Evolutionary conservation across 2,329 filamentous ascomycete genomes (phyloP).

Genomic region (Mycocentrospora acerina): DNA sequence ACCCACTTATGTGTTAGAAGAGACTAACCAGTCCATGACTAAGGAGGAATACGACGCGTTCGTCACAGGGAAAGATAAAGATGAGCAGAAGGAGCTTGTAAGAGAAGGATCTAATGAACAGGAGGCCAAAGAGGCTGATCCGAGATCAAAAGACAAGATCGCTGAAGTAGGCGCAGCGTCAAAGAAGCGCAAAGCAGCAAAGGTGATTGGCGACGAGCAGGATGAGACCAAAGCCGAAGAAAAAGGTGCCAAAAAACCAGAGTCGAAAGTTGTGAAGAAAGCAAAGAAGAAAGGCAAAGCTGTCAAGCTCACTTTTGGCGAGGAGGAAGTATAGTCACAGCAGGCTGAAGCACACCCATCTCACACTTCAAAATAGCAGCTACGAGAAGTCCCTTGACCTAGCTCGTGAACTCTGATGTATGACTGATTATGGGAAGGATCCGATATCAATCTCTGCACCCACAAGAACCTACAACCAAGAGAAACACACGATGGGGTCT

Average conservation of each 20-base stretch:
- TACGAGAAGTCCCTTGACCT: too few relatives aligned
- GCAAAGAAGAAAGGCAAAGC: conserved; percentile 40
- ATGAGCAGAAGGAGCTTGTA: conserved; percentile 8
- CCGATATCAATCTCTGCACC: too few relatives aligned
- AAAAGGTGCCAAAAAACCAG: conserved; percentile 8
- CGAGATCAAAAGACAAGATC: conserved; percentile 32
- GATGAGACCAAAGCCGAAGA: conserved; percentile 16
- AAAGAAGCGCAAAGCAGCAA: conserved; percentile 43
- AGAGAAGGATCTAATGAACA: conserved; percentile 7
- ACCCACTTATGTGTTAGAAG: conserved; percentile 73
- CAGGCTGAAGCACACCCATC: too few relatives aligned
- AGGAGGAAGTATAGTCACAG: conserved; percentile 33
- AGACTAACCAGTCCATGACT: conserved; percentile 63
- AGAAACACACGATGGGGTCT: too few relatives aligned
- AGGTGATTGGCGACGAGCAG: conserved; percentile 35
- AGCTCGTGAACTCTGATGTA: too few relatives aligned
- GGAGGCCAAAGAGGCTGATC: conserved; percentile 4
- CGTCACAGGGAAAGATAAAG: conserved; percentile 31
- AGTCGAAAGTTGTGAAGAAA: conserved; percentile 29
- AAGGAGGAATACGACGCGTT: conserved; percentile 54
- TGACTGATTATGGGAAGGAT: too few relatives aligned
- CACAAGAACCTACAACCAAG: too few relatives aligned
- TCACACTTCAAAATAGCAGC: too few relatives aligned
- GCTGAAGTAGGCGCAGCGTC: conserved; percentile 32
- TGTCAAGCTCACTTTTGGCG: conserved; percentile 42